Evolutionary conservation across 441 rosid species (phyloP), one percentile per base, ranked within the genome.

Genomic region (Breynia disticha): DNA sequence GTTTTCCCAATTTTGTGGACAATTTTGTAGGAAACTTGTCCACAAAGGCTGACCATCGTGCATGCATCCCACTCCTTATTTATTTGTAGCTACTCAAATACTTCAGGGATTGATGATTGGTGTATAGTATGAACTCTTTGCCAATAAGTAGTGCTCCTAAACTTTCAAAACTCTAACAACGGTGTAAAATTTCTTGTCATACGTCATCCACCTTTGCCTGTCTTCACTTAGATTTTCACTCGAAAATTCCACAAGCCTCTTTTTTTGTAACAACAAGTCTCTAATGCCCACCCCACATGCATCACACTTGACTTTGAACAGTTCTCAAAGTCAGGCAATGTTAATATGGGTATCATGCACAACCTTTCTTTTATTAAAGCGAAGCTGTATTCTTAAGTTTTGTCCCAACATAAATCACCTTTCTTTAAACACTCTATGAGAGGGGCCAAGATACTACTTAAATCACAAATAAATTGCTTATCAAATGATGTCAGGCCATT

Each of bases 341-440:
- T 9, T n/a, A 51, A 19, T 4, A 51, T 17, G 15, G 19, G 4
- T 32, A 9, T 35, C 10, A 20, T 14, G 12, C 19, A 15, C 20
- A 52, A 38, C 10, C 17, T 52, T 16, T 52, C 56, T n/a, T 52
- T 52, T 1, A 52, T 11, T 5, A 32, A 35, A 0, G 0, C 12
- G 22, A 52, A 52, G 4, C 21, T 16, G 1, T 16, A 4, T 1
- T 38, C 2, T 1, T 5, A 0, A 1, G 3, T 45, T 15, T 52
- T 15, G 4, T 35, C 16, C 58, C 18, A 54, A 4, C 16, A 4
- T 7, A 54, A 56, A 16, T 28, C 16, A 2, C 51, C 51, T 56
- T 56, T 56, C 60, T 56, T 56, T 19, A 56, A 13, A 15, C 42
- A 56, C 13, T 56, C 42, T 5, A 7, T 56, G 16, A 56, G 20